Evolutionary conservation across 139 green algal species (phyloP), one percentile per base, ranked within the genome.

Genomic region (Zygnema cylindricum): DNA sequence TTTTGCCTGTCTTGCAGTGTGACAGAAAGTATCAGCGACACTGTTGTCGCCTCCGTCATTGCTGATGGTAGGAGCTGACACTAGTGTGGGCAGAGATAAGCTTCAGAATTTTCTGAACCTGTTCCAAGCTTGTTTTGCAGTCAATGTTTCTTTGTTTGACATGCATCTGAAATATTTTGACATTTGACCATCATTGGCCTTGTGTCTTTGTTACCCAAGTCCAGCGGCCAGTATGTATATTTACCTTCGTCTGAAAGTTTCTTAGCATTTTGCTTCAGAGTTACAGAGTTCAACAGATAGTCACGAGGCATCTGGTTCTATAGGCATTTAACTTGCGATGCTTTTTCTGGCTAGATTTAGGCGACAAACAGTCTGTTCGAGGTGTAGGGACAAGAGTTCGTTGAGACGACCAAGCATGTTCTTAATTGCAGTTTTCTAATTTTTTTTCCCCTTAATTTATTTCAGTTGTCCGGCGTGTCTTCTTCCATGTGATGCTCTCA

Each of bases 21-120:
- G 71, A 79, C 96, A 55, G 25, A 88, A 30, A 92, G 93, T 78
- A 38, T 95, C 1, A 90, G 77, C 1, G 82, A 93, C 0, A 86
- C 89, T 0, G 22, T 95, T 22, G 88, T 94, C 55, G 89, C 93
- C 25, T 78, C 95, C 30, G 57, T 92, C 69, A 96, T 96, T 54
- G 88, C 92, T 7, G 84, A 88, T 32, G 84, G 84, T 88, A 42
- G 22, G 84, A 35, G n/a, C n/a, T n/a, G n/a, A n/a, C n/a, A n/a
- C n/a, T n/a, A n/a, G n/a, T n/a, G n/a, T n/a, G n/a, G n/a, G n/a
- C n/a, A n/a, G n/a, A n/a, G n/a, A n/a, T n/a, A n/a, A n/a, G n/a
- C n/a, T n/a, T n/a, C n/a, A n/a, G n/a, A n/a, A n/a, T n/a, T n/a
- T n/a, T n/a, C n/a, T n/a, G n/a, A n/a, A n/a, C n/a, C n/a, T n/a